Evolutionary conservation across 1,284 basidiomycete species (phyloP).

Genomic region (Mrakiaceae sp.): DNA sequence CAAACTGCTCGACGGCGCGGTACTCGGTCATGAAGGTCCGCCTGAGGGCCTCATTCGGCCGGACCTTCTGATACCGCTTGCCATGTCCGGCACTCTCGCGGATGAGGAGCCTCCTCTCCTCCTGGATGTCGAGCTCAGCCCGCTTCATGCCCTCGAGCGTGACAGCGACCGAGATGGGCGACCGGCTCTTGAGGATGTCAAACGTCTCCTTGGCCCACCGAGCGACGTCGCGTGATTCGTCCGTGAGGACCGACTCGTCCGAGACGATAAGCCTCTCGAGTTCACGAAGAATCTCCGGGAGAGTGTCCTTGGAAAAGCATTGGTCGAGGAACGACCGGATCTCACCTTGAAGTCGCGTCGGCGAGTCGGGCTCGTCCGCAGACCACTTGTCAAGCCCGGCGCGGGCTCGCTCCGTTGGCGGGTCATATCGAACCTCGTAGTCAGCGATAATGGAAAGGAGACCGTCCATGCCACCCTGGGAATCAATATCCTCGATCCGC

Average conservation of each 20-base stretch:
- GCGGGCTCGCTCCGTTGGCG: background rate
- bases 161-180: slow-evolving; percentile 82
- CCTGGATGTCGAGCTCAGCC: slow-evolving; percentile 57
- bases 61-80: background rate
- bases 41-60: slow-evolving; percentile 6
- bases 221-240: slow-evolving; percentile 39
- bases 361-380: slow-evolving; percentile 46
- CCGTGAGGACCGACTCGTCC: slow-evolving; percentile 1
- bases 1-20: slow-evolving; percentile 14
- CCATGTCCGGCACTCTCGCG: slow-evolving; percentile 38
- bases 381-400: slow-evolving; percentile 2
- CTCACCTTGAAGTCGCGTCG: slow-evolving; percentile 48
- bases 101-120: slow-evolving; percentile 68
- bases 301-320: slow-evolving; percentile 56
- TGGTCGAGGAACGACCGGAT: slow-evolving; percentile 63
- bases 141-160: slow-evolving; percentile 63
- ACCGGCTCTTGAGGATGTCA: slow-evolving; percentile 52
- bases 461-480: slow-evolving; percentile 34
- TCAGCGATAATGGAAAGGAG: slow-evolving; percentile 13
- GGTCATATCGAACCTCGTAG: slow-evolving; percentile 2
- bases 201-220: slow-evolving; percentile 66
- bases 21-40: slow-evolving; percentile 9
- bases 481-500: slow-evolving; percentile 53
- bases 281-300: slow-evolving; percentile 57
- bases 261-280: slow-evolving; percentile 33